Base-by-base conservation (phyloP, 305 asterid species). In the Fraxinus greggii region DNA sequence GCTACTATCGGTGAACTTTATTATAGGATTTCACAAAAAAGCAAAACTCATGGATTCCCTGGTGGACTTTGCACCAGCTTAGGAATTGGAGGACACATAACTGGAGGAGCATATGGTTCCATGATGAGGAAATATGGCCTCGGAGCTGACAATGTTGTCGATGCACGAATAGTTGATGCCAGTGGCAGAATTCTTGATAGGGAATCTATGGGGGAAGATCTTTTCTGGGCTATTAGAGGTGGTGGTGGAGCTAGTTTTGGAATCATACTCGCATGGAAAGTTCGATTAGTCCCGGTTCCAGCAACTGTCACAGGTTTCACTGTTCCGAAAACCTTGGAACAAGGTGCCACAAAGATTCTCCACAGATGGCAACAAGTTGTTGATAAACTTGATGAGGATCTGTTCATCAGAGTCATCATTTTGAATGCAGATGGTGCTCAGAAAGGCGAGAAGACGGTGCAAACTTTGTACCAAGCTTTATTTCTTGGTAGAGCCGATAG, bases 1-100 rank as follows among this genome's bases (percentile, higher is more conserved):
- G 87, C 90, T 3, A 87, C 90, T 1, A 38, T 83, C 1, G 97
- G 97, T 2, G 95, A 93, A 77, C 89, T 92, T 35, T 93, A 89
- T 33, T 92, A 89, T 82, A 33, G 93, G 61, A 89, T 93, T 81
- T 89, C 95, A 0, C 90, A 90, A 42, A 88, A 87, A 70, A 91
- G 93, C 89, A 89, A 85, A 31, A 92, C 86, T 2, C 95, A 84
- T 24, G 97, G 91, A 2, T 93, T 90, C 74, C 94, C 97, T 0
- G 97, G 92, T 29, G 97, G 97, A 1, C 93, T 93, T 1, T 93
- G 97, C 82, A 45, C 94, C 10, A 93, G 97, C 81, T 76, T 93
- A 63, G 97, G 97, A 28, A 80, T 93, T 56, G 95, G 97, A 0
- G 97, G 97, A 69, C 97, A 93, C 84, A 87, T 93, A 36, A 92